Conservation (phyloP, 2,329 filamentous ascomycete genomes). For the Dactylellina haptotyla region DNA sequence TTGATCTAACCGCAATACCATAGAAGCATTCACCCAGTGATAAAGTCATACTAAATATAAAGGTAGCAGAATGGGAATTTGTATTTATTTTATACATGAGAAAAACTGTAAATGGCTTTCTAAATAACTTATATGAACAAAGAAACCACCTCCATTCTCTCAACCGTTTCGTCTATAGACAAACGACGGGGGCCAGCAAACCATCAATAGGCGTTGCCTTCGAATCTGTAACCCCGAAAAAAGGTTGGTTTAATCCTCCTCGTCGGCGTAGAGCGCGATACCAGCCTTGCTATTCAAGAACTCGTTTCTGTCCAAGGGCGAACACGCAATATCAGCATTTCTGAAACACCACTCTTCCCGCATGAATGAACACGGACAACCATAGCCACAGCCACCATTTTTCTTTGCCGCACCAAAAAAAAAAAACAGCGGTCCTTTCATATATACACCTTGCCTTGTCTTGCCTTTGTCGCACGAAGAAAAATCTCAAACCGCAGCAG, state of each 20-base stretch:
- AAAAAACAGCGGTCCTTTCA: not conserved
- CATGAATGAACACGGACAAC: not conserved
- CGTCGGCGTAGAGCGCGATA: conserved; percentile 19
- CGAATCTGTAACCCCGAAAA: not conserved
- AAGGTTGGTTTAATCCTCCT: conserved; percentile 7
- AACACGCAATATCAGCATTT: not conserved
- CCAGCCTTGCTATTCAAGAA: conserved; percentile 49
- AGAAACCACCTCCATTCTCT: not conserved
- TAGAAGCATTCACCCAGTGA: too few relatives aligned
- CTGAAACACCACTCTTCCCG: not conserved
- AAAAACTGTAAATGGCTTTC: conserved; percentile 1
- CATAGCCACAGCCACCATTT: not conserved
- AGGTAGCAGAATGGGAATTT: not conserved
- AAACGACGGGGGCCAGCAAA: too few relatives aligned
- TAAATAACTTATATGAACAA: conserved; percentile 5
- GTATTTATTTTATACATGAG: conserved; percentile 24
- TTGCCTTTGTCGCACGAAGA: too few relatives aligned
- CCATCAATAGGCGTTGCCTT: too few relatives aligned
- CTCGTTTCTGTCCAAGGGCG: conserved; percentile 26
- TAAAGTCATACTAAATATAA: too few relatives aligned
- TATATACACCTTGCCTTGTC: not conserved
- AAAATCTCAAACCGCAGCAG: too few relatives aligned
- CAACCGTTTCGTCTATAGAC: too few relatives aligned
- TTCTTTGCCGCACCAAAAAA: not conserved
- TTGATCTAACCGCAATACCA: too few relatives aligned